Evolutionary conservation across 1,139 yeast species (phyloP).

Genomic region (Yamadazyma pseudoaaseri): DNA sequence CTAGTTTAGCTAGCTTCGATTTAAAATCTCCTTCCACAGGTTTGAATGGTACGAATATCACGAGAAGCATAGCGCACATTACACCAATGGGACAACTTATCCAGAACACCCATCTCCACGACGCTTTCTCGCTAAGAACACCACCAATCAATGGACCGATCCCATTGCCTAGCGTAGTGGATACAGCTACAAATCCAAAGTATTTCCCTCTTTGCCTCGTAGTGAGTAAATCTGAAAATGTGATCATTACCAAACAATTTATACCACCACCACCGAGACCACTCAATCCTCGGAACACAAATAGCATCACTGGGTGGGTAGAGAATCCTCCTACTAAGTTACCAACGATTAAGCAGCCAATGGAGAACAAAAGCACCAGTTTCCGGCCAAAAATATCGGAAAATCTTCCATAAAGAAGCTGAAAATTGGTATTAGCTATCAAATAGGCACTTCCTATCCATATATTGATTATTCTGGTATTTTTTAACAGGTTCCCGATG

Average conservation of each 20-base stretch:
- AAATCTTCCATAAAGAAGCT: slow-evolving; percentile 38
- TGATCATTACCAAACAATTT: slow-evolving; percentile 43
- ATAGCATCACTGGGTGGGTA: slow-evolving; percentile 33
- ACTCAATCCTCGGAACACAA: slow-evolving; percentile 41
- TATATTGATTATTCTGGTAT: slow-evolving; percentile 34
- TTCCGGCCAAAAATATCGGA: slow-evolving; percentile 49
- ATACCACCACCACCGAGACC: slow-evolving; percentile 49
- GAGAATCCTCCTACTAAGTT: slow-evolving; percentile 44
- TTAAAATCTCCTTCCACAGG: slow-evolving; percentile 21
- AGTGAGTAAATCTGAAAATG: slow-evolving; percentile 41
- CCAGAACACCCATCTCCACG: slow-evolving; percentile 53
- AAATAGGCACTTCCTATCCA: slow-evolving; percentile 51
- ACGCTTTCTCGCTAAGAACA: slow-evolving; percentile 37
- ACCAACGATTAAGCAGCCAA: slow-evolving; percentile 33
- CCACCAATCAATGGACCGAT: slow-evolving; percentile 57
- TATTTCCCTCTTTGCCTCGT: slow-evolving; percentile 43
- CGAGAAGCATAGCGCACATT: slow-evolving; percentile 22
- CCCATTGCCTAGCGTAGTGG: slow-evolving; percentile 55
- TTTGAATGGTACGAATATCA: slow-evolving; percentile 27
- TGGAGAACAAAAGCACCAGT: slow-evolving; percentile 30
- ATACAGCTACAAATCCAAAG: slow-evolving; percentile 47
- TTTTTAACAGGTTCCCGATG: slow-evolving; percentile 36
- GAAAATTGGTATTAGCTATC: slow-evolving; percentile 46
- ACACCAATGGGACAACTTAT: slow-evolving; percentile 42
- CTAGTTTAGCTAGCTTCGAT: slow-evolving; percentile 41